Evolutionary conservation across 2,329 filamentous ascomycete species (phyloP).

Genomic region (Colletotrichum sojae): DNA sequence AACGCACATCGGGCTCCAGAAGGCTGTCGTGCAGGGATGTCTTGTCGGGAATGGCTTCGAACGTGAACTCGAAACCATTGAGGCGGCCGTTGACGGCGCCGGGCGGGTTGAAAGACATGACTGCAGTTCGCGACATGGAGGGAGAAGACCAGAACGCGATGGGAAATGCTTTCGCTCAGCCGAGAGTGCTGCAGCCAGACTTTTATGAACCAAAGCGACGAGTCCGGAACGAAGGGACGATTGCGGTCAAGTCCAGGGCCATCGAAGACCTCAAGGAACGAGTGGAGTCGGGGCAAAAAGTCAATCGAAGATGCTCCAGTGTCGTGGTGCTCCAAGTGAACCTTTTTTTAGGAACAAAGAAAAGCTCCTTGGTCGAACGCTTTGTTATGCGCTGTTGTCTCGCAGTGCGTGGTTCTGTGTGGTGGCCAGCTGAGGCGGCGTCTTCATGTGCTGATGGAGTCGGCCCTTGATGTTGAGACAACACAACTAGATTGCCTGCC

Average conservation of each 20-base stretch:
- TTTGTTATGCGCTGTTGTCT: not conserved
- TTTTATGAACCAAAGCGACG: slow-evolving; percentile 25
- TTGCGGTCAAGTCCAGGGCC: slow-evolving; percentile 28
- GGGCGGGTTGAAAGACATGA: slow-evolving; percentile 35
- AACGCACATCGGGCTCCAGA: slow-evolving; percentile 40
- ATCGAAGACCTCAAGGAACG: slow-evolving; percentile 27
- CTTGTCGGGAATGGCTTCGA: slow-evolving; percentile 40
- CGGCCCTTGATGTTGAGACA: slow-evolving; percentile 13
- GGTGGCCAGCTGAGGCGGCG: not conserved
- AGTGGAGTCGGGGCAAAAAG: slow-evolving; percentile 16
- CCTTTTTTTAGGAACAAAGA: slow-evolving; percentile 19
- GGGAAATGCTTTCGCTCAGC: not conserved
- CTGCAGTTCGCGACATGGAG: slow-evolving; percentile 20
- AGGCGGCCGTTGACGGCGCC: slow-evolving; percentile 30
- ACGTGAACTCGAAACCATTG: slow-evolving; percentile 41
- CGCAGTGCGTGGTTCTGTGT: not conserved
- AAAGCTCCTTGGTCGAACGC: not conserved
- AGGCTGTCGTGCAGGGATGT: slow-evolving; percentile 40
- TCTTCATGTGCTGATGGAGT: not conserved
- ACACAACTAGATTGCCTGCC: slow-evolving; percentile 4
- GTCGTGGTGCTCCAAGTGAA: not conserved
- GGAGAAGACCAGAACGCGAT: not conserved
- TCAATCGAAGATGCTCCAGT: slow-evolving; percentile 12
- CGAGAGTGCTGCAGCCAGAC: slow-evolving; percentile 7
- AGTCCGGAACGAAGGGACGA: slow-evolving; percentile 23